Evolutionary conservation across 2,329 filamentous ascomycete genomes (phyloP), one percentile per base, ranked within the genome.

Genomic region (Trematosphaeria pertusa): DNA sequence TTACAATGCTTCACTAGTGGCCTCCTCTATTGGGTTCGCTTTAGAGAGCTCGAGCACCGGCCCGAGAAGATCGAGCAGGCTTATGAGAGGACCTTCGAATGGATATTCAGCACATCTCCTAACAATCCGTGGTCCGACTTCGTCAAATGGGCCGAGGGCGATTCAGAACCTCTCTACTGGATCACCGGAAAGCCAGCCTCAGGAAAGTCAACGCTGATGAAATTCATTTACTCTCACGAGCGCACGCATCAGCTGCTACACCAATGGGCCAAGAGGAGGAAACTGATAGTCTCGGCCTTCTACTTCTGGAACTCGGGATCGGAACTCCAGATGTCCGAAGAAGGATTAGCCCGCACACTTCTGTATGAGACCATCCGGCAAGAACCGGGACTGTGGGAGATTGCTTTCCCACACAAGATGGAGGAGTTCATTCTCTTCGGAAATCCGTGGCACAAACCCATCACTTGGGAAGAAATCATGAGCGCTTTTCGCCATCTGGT

Each of bases 141-240:
- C 12, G 24, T 28, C 24, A 12, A 12, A 28, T 7, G 7, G 24
- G 24, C 24, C 12, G 8, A 28, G 24, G 8, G 8, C 7, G 24
- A 28, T 8, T 28, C 12, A 7, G 24, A 28, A 28, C 8, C 8
- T 12, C 12, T 58, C 12, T 58, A 56, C 30, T 58, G 73, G 68
- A 70, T 78, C 12, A 69, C 64, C 21, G 77, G 76, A 3, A 78
- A 75, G 36, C 69, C 75, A 2, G 75, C 75, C 0, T 74, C 74
- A 12, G 77, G 76, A 12, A 78, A 79, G 46, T 78, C 75, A 0
- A 78, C 74, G 0, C 48, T 78, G n/a, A 75, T 79, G 72, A 52
- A 54, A 37, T 56, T 52, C 34, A 38, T 60, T 2, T 46, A 42
- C 28, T 28, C 49, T 14, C 37, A 56, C 21, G 5, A 15, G 10